A percentile compares a stretch with the other conserved stretches of the same genome.
Conservation (phyloP, 108 stramenopile species). For the Pseudonitzschia delicatissima region DNA sequence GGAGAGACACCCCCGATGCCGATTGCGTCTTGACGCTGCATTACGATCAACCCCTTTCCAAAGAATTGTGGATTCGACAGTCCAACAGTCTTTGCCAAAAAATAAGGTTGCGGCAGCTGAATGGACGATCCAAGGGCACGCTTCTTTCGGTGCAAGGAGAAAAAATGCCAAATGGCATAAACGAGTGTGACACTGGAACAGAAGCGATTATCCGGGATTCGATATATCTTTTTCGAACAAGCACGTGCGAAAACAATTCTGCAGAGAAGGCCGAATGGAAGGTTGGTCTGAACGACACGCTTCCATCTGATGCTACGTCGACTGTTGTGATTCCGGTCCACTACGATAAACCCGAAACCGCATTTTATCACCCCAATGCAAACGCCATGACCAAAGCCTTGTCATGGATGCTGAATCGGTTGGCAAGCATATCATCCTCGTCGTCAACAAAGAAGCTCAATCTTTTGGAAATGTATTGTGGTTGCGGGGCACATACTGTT, state of each 20-base stretch:
- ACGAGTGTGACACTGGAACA: constrained; percentile 10
- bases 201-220: constrained; percentile 25
- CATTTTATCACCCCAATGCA: constrained; percentile 78
- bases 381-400: constrained; percentile 65
- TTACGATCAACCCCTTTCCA: constrained; percentile 43
- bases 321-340: constrained; percentile 28
- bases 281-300: not conserved
- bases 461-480: constrained; percentile 77
- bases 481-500: constrained; percentile 81
- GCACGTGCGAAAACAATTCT: not conserved
- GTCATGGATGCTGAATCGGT: constrained; percentile 58
- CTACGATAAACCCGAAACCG: constrained; percentile 65
- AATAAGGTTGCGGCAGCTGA: constrained; percentile 35
- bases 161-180: not conserved
- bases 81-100: constrained; percentile 34
- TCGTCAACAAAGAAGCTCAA: not conserved
- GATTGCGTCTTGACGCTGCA: constrained; percentile 57
- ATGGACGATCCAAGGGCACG: constrained; percentile 47
- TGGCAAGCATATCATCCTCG: constrained; percentile 21
- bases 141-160: constrained; percentile 18
- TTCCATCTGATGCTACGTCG: not conserved
- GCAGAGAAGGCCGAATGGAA: not conserved
- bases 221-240: constrained; percentile 14
- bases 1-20: constrained; percentile 35
- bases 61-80: constrained; percentile 38